Conservation (phyloP, 441 rosid species). For the Iberis amara region DNA sequence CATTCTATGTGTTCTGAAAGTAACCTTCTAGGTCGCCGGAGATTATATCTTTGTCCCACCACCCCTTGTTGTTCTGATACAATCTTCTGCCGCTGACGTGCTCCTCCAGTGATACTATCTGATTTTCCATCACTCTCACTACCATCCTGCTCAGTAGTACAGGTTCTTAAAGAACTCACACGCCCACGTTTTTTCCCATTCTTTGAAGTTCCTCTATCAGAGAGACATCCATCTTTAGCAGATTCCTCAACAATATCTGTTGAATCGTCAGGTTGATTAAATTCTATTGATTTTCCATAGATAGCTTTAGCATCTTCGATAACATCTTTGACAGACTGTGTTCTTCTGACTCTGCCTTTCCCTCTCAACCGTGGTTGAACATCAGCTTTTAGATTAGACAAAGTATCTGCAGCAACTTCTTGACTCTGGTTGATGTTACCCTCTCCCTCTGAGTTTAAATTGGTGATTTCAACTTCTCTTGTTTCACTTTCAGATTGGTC, state of each 20-base stretch:
- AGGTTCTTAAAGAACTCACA: constrained; percentile 43
- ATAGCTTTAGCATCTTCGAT: constrained; percentile 71
- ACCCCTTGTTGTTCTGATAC: constrained; percentile 35
- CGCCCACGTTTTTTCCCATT: constrained; percentile 62
- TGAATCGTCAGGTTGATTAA: constrained; percentile 37
- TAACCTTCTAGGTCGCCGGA: constrained; percentile 66
- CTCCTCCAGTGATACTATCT: constrained; percentile 54
- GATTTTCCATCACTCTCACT: constrained; percentile 67
- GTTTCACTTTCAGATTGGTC: constrained; percentile 38
- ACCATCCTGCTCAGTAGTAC: constrained; percentile 53
- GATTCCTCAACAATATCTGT: constrained; percentile 49
- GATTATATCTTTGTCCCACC: constrained; percentile 56
- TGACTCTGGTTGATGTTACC: constrained; percentile 28
- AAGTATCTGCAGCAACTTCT: constrained; percentile 40
- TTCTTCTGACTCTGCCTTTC: constrained; percentile 51
- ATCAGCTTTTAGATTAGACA: constrained; percentile 44
- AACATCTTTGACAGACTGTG: constrained; percentile 70
- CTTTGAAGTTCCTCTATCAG: constrained; percentile 42
- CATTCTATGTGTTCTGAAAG: too few species aligned
- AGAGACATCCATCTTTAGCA: constrained; percentile 38
- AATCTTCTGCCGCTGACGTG: constrained; percentile 45
- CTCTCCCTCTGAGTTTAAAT: constrained; percentile 36
- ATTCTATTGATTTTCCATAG: constrained; percentile 51
- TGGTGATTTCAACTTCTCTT: constrained; percentile 41
- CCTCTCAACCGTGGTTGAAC: constrained; percentile 47